A percentile compares a stretch with the other conserved stretches of the same genome.
phyloP scores from a whole-genome alignment of 176 grass and related monocot genomes.

The Aegilops sharonensis region DNA sequence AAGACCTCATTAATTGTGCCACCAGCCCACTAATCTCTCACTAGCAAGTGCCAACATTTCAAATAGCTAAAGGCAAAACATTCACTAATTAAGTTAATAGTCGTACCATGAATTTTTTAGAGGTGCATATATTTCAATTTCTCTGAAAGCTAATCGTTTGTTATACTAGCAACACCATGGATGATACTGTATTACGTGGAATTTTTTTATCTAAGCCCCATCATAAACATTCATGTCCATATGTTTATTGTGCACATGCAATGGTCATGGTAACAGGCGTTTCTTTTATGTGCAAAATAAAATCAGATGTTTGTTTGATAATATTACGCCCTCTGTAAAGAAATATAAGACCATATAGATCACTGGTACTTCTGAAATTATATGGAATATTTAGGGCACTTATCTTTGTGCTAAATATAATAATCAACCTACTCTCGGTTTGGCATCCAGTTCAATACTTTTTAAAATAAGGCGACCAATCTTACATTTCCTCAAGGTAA shows the following conservation, averaged over 20 bases:
- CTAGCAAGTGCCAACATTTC: background rate
- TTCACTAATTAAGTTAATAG: background rate
- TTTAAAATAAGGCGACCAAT: background rate
- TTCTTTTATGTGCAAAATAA: too few species aligned
- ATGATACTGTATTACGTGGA: background rate
- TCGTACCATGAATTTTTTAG: background rate
- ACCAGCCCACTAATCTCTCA: background rate
- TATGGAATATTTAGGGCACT: background rate
- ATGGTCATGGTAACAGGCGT: background rate
- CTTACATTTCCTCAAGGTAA: background rate
- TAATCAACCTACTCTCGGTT: background rate
- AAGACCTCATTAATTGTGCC: background rate
- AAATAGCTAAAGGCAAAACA: background rate
- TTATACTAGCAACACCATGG: slow-evolving; percentile 29
- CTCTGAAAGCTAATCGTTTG: background rate
- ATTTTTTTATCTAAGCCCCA: slow-evolving; percentile 9
- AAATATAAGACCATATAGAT: too few species aligned
- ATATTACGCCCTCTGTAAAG: too few species aligned
- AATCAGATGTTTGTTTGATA: background rate
- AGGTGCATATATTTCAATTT: background rate
- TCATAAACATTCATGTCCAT: background rate
- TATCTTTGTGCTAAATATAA: background rate
- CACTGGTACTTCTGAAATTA: background rate
- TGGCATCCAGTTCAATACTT: background rate
- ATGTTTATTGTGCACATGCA: slow-evolving; percentile 12